Evolutionary conservation across 306 rosid genomes (phyloP), one percentile per base, ranked within the genome.

Genomic region (Alnus rubra): DNA sequence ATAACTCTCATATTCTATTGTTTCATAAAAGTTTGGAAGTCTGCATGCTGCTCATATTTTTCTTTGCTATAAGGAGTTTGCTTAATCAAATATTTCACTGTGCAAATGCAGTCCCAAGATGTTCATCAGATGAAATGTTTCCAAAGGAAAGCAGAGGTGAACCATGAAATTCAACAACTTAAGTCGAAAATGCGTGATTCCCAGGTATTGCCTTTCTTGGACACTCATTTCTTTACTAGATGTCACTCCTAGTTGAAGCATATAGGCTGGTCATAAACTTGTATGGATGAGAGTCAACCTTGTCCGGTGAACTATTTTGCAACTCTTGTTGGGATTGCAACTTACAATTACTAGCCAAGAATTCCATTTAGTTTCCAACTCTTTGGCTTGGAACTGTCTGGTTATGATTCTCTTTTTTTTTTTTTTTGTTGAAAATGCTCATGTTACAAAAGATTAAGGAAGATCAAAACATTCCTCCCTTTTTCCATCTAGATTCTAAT

Each of bases 101-200:
- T 55, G 3, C n/a, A 48, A 39, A 71, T 72, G 65, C 84, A 95
- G 99, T 88, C 88, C 56, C 96, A 88, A 84, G 91, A 95, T 15
- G 87, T 89, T 81, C 91, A 91, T 68, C 99, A 95, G 78, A 91
- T 95, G 48, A 93, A 89, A 86, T 77, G 89, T 86, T 95, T 91
- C 82, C 97, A 91, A 89, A 88, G 96, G 92, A 95, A 95, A 85
- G 99, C 99, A 62, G 99, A 91, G 80, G 97, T 82, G 84, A 91
- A 89, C 87, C 97, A 95, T 87, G 97, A 95, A 87, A 90, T 95
- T 82, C 99, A 95, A 85, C 95, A 81, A 78, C 90, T 95, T 50
- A 92, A 88, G 89, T 69, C 96, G 37, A 95, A 95, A 84, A 95
- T 95, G 98, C 90, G 99, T 72, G 99, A 95, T 78, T 95, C 97